Base-by-base conservation (phyloP, 2,329 filamentous ascomycete species). In the Penicillium sp. region DNA sequence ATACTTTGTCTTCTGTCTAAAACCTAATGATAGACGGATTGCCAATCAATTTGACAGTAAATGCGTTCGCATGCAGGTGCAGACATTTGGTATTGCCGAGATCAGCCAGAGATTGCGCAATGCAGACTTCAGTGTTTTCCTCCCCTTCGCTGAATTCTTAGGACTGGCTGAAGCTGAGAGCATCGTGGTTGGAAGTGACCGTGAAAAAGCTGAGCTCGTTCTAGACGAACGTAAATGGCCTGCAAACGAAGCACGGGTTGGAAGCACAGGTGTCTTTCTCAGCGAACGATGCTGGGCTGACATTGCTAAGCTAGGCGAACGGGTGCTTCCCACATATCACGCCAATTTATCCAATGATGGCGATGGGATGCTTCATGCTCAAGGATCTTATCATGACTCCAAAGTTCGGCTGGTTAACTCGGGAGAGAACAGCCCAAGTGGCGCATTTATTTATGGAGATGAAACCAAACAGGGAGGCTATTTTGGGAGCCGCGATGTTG, bases 1-100 rank as follows among this genome's bases (percentile, higher is more conserved):
- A 0, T 99, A 99, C 74, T 97, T 97, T 65, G 84, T 99, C 46
- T 97, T 99, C 74, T 99, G 94, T 68, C 76, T 99, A 61, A 99
- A 99, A 75, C 93, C 94, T 21, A 99, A 99, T 65, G 94, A 99
- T 70, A 84, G 94, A 53, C 86, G 94, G 50, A 99, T 99, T 63
- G 93, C 94, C 60, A 99, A 99, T 64, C 94, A 99, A 68, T 99
- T 97, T 65, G 94, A 99, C 73, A 97, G 91, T 82, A 97, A 97
- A 74, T 99, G 94, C 70, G 94, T 99, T 21, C 87, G 94, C 3
- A 90, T 89, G 11, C 94, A 99, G 70, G 83, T 99, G 1, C 93
- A 97, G 69, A 96, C 91, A 0, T 90, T 97, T 64, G 94, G 94
- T 30, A 96, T 99, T 66, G 92, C 92, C 1, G 94, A 99, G 70